Conservation (phyloP, 768 basidiomycete genomes). For the Cubamyces lactineus region DNA sequence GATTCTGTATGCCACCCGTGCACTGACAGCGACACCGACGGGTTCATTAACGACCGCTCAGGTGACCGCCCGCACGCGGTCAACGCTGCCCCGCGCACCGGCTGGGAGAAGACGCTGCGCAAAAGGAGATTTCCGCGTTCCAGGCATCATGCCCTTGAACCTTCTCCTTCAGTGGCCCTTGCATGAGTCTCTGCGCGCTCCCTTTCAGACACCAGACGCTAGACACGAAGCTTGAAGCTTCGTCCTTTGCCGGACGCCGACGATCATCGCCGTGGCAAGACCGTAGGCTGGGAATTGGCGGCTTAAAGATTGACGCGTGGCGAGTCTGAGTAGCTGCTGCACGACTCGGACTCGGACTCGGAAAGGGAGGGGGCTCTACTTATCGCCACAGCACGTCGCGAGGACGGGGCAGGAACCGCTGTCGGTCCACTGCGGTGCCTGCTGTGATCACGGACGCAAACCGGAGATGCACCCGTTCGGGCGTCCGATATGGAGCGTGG, state of each 20-base stretch:
- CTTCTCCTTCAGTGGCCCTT: no score
- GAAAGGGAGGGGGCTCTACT: background rate
- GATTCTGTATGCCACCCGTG: no score
- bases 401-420: background rate
- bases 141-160: conserved; percentile 1
- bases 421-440: background rate
- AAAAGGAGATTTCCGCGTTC: background rate
- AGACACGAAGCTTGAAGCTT: background rate
- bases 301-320: background rate
- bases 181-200: no score
- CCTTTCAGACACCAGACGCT: background rate
- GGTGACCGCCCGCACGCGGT: background rate
- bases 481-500: background rate
- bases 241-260: background rate
- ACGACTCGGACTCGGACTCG: background rate
- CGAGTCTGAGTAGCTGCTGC: background rate
- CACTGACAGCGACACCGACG: no score
- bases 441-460: no score
- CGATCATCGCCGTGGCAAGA: background rate
- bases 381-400: background rate
- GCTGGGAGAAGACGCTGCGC: background rate
- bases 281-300: background rate
- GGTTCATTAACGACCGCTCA: no score
- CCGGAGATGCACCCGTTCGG: background rate
- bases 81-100: background rate